Evolutionary conservation across 2,329 filamentous ascomycete genomes (phyloP), one percentile per base, ranked within the genome.

Genomic region (Blastomyces percursus): DNA sequence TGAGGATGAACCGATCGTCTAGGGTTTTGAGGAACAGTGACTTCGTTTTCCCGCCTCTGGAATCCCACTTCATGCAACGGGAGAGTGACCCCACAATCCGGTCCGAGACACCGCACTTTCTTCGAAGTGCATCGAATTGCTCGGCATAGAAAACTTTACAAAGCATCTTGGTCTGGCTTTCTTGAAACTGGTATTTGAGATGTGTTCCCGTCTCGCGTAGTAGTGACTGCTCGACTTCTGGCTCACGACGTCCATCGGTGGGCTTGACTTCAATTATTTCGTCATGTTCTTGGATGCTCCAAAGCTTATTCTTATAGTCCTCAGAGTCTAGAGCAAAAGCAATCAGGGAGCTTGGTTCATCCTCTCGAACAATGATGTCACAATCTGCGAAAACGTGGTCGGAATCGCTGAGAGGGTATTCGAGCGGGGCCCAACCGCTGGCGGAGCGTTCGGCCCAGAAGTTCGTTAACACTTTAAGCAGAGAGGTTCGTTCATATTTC

Each of bases 81-180:
- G 94, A 97, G 27, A 99, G 80, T 1, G 92, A 96, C 73, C 99
- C 94, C 32, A 97, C 86, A 67, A 99, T 96, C 44, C 94, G 89
- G 71, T 97, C 92, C 1, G 91, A 87, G 9, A 96, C 89, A 19
- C 93, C 93, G 67, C 93, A 97, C 75, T 96, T 96, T 62, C 90
- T 85, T 62, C 94, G 86, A 48, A 99, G 82, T 2, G 94, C 94
- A 75, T 99, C 94, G 69, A 99, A 99, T 66, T 96, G 94, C 74
- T 97, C 94, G 0, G 94, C 94, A 70, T 95, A 99, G 75, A 99
- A 97, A 56, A 99, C 94, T 76, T 99, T 99, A 80, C 95, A 97
- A 59, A 93, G 88, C 84, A 96, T 96, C 70, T 89, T 90, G 2
- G 95, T 93, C n/a, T 89, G 86, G 0, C 93, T 91, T 72, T 96